Evolutionary conservation across 2,329 filamentous ascomycete species (phyloP).

Genomic region (Aspergillus brasiliensis): DNA sequence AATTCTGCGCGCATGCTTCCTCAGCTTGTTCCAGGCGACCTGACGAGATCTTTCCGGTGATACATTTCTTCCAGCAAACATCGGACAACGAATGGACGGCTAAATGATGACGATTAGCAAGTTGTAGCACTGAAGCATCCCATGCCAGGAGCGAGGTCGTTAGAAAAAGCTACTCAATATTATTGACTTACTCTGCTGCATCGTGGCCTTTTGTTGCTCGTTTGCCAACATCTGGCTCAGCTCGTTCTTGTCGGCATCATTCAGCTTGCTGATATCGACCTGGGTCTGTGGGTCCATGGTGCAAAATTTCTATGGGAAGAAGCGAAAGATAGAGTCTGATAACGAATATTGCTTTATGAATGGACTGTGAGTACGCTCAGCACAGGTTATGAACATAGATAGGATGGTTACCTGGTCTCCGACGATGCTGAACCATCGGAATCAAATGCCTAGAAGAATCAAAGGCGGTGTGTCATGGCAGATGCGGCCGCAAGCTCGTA

Average conservation of each 20-base stretch:
- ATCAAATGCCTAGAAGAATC: not conserved
- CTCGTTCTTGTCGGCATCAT: slow-evolving; percentile 80
- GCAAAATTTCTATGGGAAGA: not conserved
- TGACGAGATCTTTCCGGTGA: slow-evolving; percentile 71
- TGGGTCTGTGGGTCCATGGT: slow-evolving; percentile 41
- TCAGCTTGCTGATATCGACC: slow-evolving; percentile 72
- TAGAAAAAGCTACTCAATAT: not conserved
- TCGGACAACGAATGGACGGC: slow-evolving; percentile 70
- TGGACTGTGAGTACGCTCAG: not conserved
- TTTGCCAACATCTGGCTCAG: slow-evolving; percentile 82
- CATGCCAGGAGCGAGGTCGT: not conserved
- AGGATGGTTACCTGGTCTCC: not conserved
- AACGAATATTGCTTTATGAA: no score
- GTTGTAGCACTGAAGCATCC: not conserved
- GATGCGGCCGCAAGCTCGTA: not conserved
- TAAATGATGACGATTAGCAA: slow-evolving; percentile 30
- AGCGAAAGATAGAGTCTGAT: not conserved
- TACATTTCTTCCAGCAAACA: slow-evolving; percentile 93
- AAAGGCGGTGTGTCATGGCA: slow-evolving; percentile 13
- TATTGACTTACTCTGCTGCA: slow-evolving; percentile 51
- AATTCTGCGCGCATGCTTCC: slow-evolving; percentile 84
- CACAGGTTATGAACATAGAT: not conserved
- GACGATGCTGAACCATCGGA: not conserved
- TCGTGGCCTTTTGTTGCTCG: slow-evolving; percentile 76
- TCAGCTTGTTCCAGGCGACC: slow-evolving; percentile 75